Evolutionary conservation across 495 filamentous ascomycete genomes (phyloP).

Genomic region (Lasiosphaeris hirsuta): DNA sequence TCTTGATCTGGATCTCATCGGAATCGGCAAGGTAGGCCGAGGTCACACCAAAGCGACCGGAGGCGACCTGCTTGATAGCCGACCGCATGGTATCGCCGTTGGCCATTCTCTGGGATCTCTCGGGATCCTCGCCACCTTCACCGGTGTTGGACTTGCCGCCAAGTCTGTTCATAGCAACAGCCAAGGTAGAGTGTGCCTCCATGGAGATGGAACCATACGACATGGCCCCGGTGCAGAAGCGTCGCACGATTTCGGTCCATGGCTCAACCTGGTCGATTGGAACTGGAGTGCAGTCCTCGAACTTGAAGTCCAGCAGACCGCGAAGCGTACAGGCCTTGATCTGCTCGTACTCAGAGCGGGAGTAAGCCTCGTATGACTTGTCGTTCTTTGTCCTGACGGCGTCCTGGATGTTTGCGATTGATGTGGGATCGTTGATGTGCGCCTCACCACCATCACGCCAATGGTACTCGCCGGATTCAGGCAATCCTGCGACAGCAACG

Average conservation of each 20-base stretch:
- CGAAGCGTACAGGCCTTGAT: slow-evolving; percentile 98
- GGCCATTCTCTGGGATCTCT: slow-evolving; percentile 79
- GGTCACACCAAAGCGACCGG: slow-evolving; percentile 96
- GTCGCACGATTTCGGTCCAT: slow-evolving; percentile 97
- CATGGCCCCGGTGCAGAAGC: slow-evolving; percentile 99
- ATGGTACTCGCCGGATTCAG: slow-evolving; percentile 97
- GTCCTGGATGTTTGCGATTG: slow-evolving; percentile 97
- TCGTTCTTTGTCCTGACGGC: slow-evolving; percentile 98
- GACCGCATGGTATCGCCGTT: slow-evolving; percentile 99
- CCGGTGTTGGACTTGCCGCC: slow-evolving; percentile 99
- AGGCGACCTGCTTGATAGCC: slow-evolving; percentile 98
- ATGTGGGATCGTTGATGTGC: slow-evolving; percentile 94
- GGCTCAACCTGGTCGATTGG: slow-evolving; percentile 98
- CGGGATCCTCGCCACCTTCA: slow-evolving; percentile 96
- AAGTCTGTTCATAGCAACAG: slow-evolving; percentile 96
- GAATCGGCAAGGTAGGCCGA: slow-evolving; percentile 98
- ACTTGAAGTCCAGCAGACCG: slow-evolving; percentile 96
- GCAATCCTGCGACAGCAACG: slow-evolving; percentile 74
- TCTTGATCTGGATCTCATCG: slow-evolving; percentile 99
- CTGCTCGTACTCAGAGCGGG: slow-evolving; percentile 88
- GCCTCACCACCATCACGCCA: slow-evolving; percentile 98
- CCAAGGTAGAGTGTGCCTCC: slow-evolving; percentile 97
- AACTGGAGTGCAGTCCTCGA: slow-evolving; percentile 80
- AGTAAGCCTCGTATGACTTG: slow-evolving; percentile 99
- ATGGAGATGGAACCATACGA: slow-evolving; percentile 99